These are phyloP conservation scores for Stenogyne calaminthoides DNA, from an alignment of 305 asterid species.

Conservation along the genomic window DNA sequence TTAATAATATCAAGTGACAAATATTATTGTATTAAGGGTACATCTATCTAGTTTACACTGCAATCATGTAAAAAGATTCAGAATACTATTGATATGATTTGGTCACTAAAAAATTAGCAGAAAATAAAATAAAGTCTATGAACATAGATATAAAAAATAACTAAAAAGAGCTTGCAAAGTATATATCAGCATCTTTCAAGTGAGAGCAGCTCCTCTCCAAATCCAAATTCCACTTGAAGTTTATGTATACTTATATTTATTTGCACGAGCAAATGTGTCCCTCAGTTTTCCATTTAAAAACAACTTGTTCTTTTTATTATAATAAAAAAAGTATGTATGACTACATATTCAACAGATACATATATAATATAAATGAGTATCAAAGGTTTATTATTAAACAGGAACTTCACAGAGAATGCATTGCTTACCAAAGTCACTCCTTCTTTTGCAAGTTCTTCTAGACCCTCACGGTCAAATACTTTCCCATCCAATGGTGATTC, in stretches of 20 bases:
- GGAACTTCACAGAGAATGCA: conserved; percentile 10
- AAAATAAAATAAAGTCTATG: no score
- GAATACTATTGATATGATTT: no score
- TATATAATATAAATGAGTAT: background rate
- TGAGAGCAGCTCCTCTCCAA: background rate
- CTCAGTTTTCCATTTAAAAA: background rate
- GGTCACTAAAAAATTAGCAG: no score
- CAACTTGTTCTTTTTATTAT: background rate
- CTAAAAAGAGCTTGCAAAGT: no score
- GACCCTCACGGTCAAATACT: conserved; percentile 85
- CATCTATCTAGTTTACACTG: no score
- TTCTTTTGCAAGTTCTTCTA: conserved; percentile 97
- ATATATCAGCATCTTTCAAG: no score
- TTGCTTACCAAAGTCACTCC: conserved; percentile 96
- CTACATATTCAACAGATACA: conserved; percentile 5
- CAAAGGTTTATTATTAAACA: conserved; percentile 9
- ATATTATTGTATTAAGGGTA: no score
- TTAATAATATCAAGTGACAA: no score
- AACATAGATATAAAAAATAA: no score
- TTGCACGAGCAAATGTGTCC: background rate
- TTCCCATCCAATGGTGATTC: conserved; percentile 96
- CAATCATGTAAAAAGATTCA: no score
- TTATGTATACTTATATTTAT: background rate
- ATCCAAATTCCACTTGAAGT: background rate
- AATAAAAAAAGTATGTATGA: background rate